These are phyloP conservation scores for Boletus rubroflammeus DNA, from an alignment of 768 basidiomycete species.

Conservation along the genomic window DNA sequence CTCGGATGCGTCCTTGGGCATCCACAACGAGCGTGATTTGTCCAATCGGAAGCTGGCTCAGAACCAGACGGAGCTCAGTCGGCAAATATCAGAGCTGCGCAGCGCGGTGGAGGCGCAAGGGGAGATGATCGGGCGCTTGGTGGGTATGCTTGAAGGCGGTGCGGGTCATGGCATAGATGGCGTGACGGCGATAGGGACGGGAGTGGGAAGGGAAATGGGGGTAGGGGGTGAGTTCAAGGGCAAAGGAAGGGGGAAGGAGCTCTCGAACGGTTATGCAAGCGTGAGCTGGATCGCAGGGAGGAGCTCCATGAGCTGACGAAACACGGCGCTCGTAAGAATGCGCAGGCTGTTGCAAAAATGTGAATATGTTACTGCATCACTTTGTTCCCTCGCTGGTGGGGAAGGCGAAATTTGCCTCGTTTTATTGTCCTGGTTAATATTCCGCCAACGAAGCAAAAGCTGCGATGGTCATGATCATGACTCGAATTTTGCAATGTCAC, in stretches of 20 bases:
- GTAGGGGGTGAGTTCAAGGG: constrained; percentile 3
- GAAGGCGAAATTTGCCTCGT: not conserved
- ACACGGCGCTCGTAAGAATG: not conserved
- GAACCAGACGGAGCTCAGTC: constrained; percentile 63
- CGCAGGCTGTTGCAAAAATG: not conserved
- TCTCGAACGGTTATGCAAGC: not conserved
- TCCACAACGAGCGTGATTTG: constrained; percentile 37
- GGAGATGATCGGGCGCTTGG: constrained; percentile 38
- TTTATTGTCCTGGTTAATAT: not conserved
- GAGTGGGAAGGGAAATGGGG: not conserved
- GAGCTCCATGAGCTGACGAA: constrained; percentile 13
- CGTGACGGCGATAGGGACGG: not conserved
- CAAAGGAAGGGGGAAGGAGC: constrained; percentile 11
- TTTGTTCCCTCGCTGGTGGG: not conserved
- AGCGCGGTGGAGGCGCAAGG: constrained; percentile 57
- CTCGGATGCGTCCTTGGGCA: constrained; percentile 1
- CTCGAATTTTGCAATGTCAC: too few species aligned
- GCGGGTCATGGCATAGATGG: not conserved
- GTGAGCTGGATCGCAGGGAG: constrained; percentile 5
- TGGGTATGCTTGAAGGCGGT: constrained; percentile 16
- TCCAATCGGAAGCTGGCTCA: constrained; percentile 59
- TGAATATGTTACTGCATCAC: not conserved
- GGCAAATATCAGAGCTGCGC: constrained; percentile 59
- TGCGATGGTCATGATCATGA: too few species aligned
- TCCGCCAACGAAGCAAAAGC: too few species aligned